These are phyloP conservation scores for Sphenostylis stenocarpa DNA, from an alignment of 306 rosid genomes.

Conservation along the genomic window DNA sequence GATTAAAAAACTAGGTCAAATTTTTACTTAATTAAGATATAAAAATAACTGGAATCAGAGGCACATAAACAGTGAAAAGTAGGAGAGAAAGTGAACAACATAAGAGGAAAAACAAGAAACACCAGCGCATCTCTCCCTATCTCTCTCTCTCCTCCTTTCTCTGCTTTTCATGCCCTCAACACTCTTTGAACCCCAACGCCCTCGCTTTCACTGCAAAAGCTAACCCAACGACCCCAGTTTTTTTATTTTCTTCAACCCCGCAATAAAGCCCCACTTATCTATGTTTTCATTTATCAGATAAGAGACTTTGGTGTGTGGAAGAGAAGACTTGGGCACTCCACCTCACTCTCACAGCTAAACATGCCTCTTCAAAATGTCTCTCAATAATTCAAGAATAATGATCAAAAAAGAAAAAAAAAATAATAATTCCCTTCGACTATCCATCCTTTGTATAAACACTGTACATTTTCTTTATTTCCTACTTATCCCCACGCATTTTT, in stretches of 20 bases:
- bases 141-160: conserved; percentile 43
- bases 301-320: neutral
- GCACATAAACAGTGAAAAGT: conserved; percentile 33
- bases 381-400: neutral
- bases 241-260: conserved; percentile 9
- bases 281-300: conserved; percentile 14
- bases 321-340: neutral
- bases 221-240: conserved; percentile 34
- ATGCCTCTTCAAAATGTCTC: conserved; percentile 19
- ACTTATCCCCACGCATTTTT: conserved; percentile 44
- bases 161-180: conserved; percentile 59
- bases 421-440: conserved; percentile 23
- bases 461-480: conserved; percentile 67
- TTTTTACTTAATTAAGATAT: neutral
- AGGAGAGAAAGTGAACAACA: conserved; percentile 35
- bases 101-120: conserved; percentile 42
- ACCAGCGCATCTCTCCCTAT: conserved; percentile 49
- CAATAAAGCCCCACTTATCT: conserved; percentile 24
- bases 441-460: conserved; percentile 51
- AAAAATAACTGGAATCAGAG: neutral
- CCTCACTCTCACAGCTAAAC: neutral
- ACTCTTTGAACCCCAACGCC: conserved; percentile 33
- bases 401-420: neutral
- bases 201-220: conserved; percentile 51
- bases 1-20: conserved; percentile 5